Percentiles rank a stretch among this genome's conserved stretches.
Evolutionary conservation across 495 filamentous ascomycete species (phyloP).

Genomic region (Aspergillus sclerotiicarbonarius): DNA sequence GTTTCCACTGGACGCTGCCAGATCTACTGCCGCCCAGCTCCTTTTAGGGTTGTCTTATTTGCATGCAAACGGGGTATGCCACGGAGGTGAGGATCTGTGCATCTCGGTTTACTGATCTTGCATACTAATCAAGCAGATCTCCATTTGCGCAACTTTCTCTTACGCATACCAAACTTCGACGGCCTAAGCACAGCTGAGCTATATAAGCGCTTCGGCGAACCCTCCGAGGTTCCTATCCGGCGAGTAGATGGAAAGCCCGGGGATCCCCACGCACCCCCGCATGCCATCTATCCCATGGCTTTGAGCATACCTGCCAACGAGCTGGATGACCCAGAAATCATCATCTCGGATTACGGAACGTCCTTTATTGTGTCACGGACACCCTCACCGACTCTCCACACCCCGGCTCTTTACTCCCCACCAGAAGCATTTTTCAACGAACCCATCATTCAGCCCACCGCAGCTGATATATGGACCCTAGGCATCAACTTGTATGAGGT

Average conservation of each 20-base stretch:
- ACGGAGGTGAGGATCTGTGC: conserved; percentile 19
- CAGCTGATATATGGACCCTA: conserved; percentile 33
- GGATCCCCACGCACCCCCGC: conserved; percentile 22
- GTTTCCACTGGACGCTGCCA: conserved; percentile 27
- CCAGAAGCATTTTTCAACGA: conserved; percentile 27
- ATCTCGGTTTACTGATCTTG: conserved; percentile 7
- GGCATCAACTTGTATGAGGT: conserved; percentile 30
- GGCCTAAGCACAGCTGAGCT: conserved; percentile 21
- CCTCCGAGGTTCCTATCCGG: conserved; percentile 23
- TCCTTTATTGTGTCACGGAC: conserved; percentile 22
- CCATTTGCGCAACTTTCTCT: conserved; percentile 25
- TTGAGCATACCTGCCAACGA: conserved; percentile 23
- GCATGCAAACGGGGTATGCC: conserved; percentile 21
- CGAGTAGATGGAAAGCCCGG: conserved; percentile 22
- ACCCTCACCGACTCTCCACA: conserved; percentile 21
- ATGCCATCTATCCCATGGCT: conserved; percentile 22
- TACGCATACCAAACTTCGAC: conserved; percentile 18
- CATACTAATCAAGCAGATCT: conserved; percentile 23
- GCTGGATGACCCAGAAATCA: conserved; percentile 20
- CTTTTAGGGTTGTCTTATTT: conserved; percentile 25
- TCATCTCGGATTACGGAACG: conserved; percentile 26
- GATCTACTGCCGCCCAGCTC: conserved; percentile 27
- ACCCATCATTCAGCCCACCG: conserved; percentile 21
- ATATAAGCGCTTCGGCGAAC: conserved; percentile 24
- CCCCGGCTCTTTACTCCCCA: conserved; percentile 26